Evolutionary conservation across 2,329 filamentous ascomycete genomes (phyloP), one percentile per base, ranked within the genome.

Genomic region (Aspergillus sp.): DNA sequence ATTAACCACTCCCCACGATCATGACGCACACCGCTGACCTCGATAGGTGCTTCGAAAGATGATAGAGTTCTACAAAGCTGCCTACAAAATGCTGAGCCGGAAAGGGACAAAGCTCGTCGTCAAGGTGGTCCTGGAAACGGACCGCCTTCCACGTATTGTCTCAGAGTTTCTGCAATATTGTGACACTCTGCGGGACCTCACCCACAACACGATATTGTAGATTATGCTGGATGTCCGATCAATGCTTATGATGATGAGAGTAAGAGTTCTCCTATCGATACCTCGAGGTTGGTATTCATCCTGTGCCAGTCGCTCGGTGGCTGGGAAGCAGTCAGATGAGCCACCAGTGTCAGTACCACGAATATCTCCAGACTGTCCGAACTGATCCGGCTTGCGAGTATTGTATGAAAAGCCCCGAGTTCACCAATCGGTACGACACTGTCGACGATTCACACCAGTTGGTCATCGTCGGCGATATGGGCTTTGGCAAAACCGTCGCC

Each of bases 121-220:
- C 40, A 59, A 54, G 45, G 56, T 64, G 34, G 52, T 62, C 25
- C 54, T 64, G 46, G 59, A 64, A 29, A 63, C 56, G 31, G 57
- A 58, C 36, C 55, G 45, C 29, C 50, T 68, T 48, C 64, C 61
- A 52, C 52, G 59, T 19, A 62, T 62, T 43, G 47, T 63, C 48
- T 32, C 45, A 49, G 65, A 66, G 10, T 67, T 68, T 45, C 47
- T 67, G 44, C 54, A 43, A 52, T 58, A 62, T 25, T 61, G 64
- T 21, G 57, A 61, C 16, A 50, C 38, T 42, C 64, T 68, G 45
- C 56, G 54, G 40, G 63, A 59, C 6, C 60, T 65, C 40, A 51
- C 65, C 21, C 45, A 63, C 53, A 67, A 65, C 43, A 52, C 52
- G 17, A 65, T 57, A 19, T 59, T 32, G 55, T 59, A 62, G 46